Evolutionary conservation across 306 rosid genomes (phyloP), one percentile per base, ranked within the genome.

Genomic region (Cucurbita moschata): DNA sequence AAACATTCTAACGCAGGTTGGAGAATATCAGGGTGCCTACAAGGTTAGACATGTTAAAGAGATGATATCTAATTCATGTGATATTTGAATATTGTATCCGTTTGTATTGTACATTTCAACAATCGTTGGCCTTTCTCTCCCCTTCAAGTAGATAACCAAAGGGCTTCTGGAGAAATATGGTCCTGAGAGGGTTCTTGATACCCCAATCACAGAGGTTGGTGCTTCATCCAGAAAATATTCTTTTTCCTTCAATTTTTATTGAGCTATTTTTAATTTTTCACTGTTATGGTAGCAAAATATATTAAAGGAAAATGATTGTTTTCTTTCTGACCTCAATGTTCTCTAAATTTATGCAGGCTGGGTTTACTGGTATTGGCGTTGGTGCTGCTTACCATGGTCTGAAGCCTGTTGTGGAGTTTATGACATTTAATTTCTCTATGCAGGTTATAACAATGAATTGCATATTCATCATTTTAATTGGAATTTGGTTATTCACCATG

Each of bases 341-440:
- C 6, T 37, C 62, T 35, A 50, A 63, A 62, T 37, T 16, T 35
- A 51, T 83, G 83, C 91, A 94, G 98, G 99, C 99, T 82, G 99
- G 99, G 53, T 95, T 95, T 88, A 14, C 99, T 57, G 99, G 99
- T 68, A 91, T 95, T 58, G 99, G 97, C 84, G 99, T 95, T 78
- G 99, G 99, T 3, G 99, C 99, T 74, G 99, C 99, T 58, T 95
- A 85, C 87, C 79, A 91, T 81, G 99, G 99, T 77, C 92, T 91
- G 74, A 88, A 66, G 80, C 99, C 99, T 68, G 88, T 91, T 8
- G 76, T 95, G 23, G 99, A 95, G 88, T 95, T 91, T 75, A 95
- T 95, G 99, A 95, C 99, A 72, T 95, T 95, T 85, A 95, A 95
- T 87, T 95, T 95, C 89, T 95, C 99, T 59, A 91, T 95, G 99